phyloP scores from a whole-genome alignment of 306 rosid genomes.

The Citrullus mucosospermus region DNA sequence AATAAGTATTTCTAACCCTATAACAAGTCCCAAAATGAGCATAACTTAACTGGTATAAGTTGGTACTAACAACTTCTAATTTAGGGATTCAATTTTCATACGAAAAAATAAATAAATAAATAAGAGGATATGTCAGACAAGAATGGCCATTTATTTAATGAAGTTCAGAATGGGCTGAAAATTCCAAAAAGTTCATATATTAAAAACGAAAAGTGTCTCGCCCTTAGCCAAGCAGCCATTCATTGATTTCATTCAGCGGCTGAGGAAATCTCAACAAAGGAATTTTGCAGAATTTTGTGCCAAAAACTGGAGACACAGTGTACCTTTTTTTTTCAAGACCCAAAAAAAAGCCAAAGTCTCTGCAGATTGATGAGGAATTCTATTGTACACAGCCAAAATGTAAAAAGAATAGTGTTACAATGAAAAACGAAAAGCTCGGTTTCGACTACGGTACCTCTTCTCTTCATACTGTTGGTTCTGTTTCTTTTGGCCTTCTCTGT shows the following conservation, averaged over 20 bases:
- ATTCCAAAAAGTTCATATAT: neutral
- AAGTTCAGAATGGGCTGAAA: neutral
- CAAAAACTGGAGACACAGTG: conserved; percentile 1
- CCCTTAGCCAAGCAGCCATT: neutral
- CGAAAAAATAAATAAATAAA: too few species aligned
- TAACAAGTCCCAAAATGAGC: too few species aligned
- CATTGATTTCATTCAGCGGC: neutral
- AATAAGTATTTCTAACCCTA: too few species aligned
- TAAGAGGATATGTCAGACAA: neutral
- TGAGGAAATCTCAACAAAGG: conserved; percentile 2
- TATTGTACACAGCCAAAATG: conserved; percentile 9
- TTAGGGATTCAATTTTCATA: too few species aligned
- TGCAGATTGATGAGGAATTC: neutral
- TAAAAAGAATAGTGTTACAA: conserved; percentile 10
- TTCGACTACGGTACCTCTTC: neutral
- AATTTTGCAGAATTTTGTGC: neutral
- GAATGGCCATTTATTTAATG: neutral
- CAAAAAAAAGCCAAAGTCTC: neutral
- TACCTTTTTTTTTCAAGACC: neutral
- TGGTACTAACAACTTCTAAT: neutral
- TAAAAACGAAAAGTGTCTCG: conserved; percentile 1
- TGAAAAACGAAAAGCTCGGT: neutral
- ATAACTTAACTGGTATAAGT: too few species aligned
- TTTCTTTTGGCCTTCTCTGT: neutral
- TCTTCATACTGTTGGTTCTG: too few species aligned